These are phyloP conservation scores for Penicillium sp. DNA, from an alignment of 2,329 filamentous ascomycete species.

Conservation along the genomic window DNA sequence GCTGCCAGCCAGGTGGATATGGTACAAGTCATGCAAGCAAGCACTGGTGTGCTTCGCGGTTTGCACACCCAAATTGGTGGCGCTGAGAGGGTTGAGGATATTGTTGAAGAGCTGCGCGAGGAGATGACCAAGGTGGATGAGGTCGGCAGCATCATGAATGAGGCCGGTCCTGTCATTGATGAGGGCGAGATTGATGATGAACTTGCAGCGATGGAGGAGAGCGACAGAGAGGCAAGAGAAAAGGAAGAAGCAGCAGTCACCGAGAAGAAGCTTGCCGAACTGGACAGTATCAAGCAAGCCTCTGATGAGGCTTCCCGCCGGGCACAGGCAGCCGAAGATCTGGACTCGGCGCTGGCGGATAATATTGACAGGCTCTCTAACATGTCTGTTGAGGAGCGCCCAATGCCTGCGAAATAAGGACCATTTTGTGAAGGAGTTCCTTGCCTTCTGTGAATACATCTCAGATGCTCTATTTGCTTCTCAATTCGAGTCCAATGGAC, in stretches of 20 bases:
- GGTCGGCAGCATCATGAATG: conserved; percentile 72
- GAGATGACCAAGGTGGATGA: conserved; percentile 83
- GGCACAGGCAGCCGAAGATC: conserved; percentile 24
- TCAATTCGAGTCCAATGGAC: neutral
- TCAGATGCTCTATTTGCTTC: neutral
- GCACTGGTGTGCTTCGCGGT: conserved; percentile 66
- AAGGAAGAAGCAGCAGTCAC: conserved; percentile 53
- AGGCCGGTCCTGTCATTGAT: conserved; percentile 62
- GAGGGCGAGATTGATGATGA: conserved; percentile 86
- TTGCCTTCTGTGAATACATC: neutral
- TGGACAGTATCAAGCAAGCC: conserved; percentile 43
- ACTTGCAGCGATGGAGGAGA: conserved; percentile 70
- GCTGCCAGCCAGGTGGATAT: conserved; percentile 82
- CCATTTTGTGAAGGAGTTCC: neutral
- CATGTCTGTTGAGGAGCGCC: conserved; percentile 43
- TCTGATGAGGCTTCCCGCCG: conserved; percentile 42
- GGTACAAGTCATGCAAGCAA: conserved; percentile 77
- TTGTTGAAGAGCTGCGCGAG: conserved; percentile 72
- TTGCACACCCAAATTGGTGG: conserved; percentile 79
- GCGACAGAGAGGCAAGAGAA: conserved; percentile 50
- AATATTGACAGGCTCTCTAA: conserved; percentile 42
- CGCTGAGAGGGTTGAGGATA: conserved; percentile 69
- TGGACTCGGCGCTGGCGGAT: conserved; percentile 38
- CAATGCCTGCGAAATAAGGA: conserved; percentile 23
- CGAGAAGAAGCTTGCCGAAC: conserved; percentile 50